These are phyloP conservation scores for Pulveroboletus ravenelii DNA, from an alignment of 768 basidiomycete species.

Conservation along the genomic window DNA sequence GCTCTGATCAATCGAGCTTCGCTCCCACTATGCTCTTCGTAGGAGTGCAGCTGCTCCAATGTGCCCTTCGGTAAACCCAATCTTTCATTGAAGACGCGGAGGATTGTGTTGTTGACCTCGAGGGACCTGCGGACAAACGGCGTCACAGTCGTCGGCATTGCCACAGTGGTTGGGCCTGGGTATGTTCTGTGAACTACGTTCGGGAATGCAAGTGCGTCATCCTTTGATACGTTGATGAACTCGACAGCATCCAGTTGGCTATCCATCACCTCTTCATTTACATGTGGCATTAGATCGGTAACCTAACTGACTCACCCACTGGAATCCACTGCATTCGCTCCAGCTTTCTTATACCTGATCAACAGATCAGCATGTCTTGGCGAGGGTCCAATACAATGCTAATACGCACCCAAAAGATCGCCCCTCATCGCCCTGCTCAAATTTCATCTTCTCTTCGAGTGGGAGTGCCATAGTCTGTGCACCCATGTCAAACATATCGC, in stretches of 20 bases:
- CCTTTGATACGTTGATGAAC: constrained; percentile 65
- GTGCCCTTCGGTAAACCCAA: constrained; percentile 50
- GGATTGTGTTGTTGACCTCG: constrained; percentile 47
- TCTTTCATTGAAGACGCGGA: constrained; percentile 53
- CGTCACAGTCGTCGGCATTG: constrained; percentile 45
- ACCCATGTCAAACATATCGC: constrained; percentile 41
- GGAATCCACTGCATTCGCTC: constrained; percentile 59
- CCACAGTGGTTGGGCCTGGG: constrained; percentile 45
- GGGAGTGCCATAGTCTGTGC: constrained; percentile 37
- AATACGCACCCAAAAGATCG: constrained; percentile 35
- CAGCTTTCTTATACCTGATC: constrained; percentile 54
- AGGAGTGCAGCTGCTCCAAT: constrained; percentile 39
- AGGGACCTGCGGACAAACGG: constrained; percentile 58
- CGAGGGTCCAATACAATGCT: background rate
- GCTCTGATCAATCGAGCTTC: constrained; percentile 54
- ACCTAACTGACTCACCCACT: constrained; percentile 34
- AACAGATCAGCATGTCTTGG: background rate
- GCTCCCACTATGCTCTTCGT: constrained; percentile 48
- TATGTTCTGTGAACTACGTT: constrained; percentile 49
- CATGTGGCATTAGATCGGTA: background rate
- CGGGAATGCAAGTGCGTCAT: constrained; percentile 64
- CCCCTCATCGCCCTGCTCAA: constrained; percentile 40
- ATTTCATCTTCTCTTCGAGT: constrained; percentile 39
- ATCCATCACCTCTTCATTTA: background rate
- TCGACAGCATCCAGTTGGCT: constrained; percentile 47